Evolutionary conservation across 2,329 filamentous ascomycete genomes (phyloP), one percentile per base, ranked within the genome.

Genomic region (Venturia effusa): DNA sequence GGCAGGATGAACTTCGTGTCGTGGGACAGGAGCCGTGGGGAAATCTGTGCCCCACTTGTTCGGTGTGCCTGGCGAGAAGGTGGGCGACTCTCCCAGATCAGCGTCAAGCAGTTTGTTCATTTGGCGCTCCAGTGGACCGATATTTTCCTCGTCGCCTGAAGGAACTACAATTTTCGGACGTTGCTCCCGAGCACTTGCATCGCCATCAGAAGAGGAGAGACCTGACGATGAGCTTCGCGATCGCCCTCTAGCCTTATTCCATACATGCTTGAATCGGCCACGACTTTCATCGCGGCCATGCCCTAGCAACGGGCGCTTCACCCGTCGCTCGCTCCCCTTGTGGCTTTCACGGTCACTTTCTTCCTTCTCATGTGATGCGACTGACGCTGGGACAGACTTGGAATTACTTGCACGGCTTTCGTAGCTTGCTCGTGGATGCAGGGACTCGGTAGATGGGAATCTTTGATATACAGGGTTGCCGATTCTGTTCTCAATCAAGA

Each of bases 401-500:
- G 43, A 27, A 22, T 45, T 51, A 30, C 63, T 64, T 30, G 37
- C 59, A 32, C 63, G 63, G 30, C 63, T 64, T 34, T 64, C 63
- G 19, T 51, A 55, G 32, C 63, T 64, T n/a, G 59, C 63, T 54
- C 63, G 40, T 54, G 57, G 59, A 13, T 57, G 59, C n/a, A 57
- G 15, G 24, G 51, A 45, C 22, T 64, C 59, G 7, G 34, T 37
- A 40, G 40, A 40, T 1, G 10, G 3, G 19, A 34, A 34, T 32
- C 34, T 34, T 24, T 59, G 63, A 41, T 64, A 95, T 17, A 97
- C 84, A 64, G 83, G 87, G 59, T 84, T 82, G 70, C 91, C 91
- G 69, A 90, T 80, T 17, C 86, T 85, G 74, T 96, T 89, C 71
- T 96, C 89, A 51, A 96, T 88, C 34, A 92, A 79, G 62, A 81